Evolutionary conservation across 345 rosid species (phyloP).

Genomic region (Rhodamnia rubescens): DNA sequence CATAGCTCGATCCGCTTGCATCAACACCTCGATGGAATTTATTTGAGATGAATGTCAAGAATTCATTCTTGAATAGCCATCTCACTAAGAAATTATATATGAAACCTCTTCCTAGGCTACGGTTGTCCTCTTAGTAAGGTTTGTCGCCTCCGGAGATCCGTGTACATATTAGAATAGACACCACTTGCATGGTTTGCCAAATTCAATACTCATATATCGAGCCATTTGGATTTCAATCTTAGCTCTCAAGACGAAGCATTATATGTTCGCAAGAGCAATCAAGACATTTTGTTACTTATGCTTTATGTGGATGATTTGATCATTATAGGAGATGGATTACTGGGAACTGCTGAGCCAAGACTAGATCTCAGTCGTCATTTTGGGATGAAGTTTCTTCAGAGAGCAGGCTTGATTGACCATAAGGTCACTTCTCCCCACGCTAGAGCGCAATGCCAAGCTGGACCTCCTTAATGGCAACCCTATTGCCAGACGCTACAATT

Average conservation of each 20-base stretch:
- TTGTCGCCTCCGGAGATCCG: neutral
- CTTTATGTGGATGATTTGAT: neutral
- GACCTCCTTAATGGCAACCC: neutral
- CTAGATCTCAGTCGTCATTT: neutral
- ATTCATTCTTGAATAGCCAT: neutral
- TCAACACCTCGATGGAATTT: neutral
- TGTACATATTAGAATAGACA: neutral
- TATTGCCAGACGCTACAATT: fast-evolving
- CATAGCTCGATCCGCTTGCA: neutral
- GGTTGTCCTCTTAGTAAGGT: neutral
- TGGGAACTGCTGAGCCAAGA: neutral
- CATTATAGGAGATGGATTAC: neutral
- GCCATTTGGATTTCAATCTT: neutral
- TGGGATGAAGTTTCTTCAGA: neutral
- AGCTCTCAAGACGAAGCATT: neutral
- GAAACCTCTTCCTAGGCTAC: neutral
- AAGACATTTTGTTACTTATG: neutral
- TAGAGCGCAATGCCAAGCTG: neutral
- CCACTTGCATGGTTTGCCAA: neutral
- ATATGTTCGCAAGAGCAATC: neutral
- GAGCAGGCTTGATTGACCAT: neutral
- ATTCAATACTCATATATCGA: neutral
- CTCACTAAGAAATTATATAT: neutral
- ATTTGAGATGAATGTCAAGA: neutral
- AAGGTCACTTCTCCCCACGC: neutral